Percentiles rank a stretch among this genome's conserved stretches.
These are phyloP conservation scores for Globomyces pollinis-pini DNA, from an alignment of 192 early-diverging fungal genomes.

Conservation along the genomic window DNA sequence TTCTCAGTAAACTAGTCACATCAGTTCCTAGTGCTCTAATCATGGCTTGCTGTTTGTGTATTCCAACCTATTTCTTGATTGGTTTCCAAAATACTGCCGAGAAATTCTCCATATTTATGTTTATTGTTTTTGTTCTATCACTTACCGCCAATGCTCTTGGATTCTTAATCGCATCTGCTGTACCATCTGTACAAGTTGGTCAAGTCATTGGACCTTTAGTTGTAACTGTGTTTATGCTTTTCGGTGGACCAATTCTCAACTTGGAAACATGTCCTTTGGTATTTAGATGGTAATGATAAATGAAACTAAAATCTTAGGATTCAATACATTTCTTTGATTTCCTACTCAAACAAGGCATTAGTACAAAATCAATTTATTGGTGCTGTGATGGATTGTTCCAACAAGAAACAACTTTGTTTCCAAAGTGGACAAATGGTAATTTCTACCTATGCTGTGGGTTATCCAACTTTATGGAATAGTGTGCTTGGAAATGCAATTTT, in stretches of 20 bases:
- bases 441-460: neutral
- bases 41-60: conserved; percentile 4
- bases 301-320: too few species aligned
- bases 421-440: conserved; percentile 12
- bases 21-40: conserved; percentile 11
- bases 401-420: conserved; percentile 6
- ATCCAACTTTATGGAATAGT: conserved; percentile 12
- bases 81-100: conserved; percentile 2
- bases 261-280: conserved; percentile 23
- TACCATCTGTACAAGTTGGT: conserved; percentile 30
- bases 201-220: conserved; percentile 35
- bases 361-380: conserved; percentile 39
- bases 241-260: conserved; percentile 35
- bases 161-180: conserved; percentile 24
- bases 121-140: conserved; percentile 16
- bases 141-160: conserved; percentile 24
- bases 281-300: too few species aligned
- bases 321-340: conserved; percentile 33
- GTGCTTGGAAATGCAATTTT: conserved; percentile 13
- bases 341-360: conserved; percentile 33
- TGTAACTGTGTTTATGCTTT: conserved; percentile 37
- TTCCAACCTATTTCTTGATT: conserved; percentile 14
- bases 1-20: conserved; percentile 38
- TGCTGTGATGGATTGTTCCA: conserved; percentile 19
- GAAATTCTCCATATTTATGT: conserved; percentile 13